These are phyloP conservation scores for Misopates orontium DNA, from an alignment of 257 asterid species.

Conservation along the genomic window DNA sequence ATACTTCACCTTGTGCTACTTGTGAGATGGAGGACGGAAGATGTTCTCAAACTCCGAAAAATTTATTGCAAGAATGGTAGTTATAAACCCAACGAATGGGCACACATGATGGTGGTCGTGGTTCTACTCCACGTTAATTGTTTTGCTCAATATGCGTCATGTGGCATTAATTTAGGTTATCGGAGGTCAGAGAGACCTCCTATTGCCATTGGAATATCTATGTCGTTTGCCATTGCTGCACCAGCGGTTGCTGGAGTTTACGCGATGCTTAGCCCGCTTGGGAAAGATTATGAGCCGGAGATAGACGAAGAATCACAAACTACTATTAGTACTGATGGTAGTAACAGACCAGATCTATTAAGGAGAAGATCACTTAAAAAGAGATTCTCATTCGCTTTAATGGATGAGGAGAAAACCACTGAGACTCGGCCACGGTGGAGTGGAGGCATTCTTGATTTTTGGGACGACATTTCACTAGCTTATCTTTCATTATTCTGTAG, in stretches of 20 bases:
- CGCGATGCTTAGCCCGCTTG: slow-evolving; percentile 76
- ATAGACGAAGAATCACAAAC: slow-evolving; percentile 64
- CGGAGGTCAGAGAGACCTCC: slow-evolving; percentile 69
- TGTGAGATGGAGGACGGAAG: slow-evolving; percentile 59
- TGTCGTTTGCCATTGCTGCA: slow-evolving; percentile 73
- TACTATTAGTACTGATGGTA: slow-evolving; percentile 37
- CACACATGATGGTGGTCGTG: slow-evolving; percentile 86
- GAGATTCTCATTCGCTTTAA: slow-evolving; percentile 59
- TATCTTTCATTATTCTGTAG: slow-evolving; percentile 81
- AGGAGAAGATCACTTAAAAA: slow-evolving; percentile 58
- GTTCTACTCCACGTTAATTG: slow-evolving; percentile 65
- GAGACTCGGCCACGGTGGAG: slow-evolving; percentile 75
- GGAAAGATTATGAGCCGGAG: slow-evolving; percentile 63
- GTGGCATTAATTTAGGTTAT: slow-evolving; percentile 80
- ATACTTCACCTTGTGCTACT: slow-evolving; percentile 66
- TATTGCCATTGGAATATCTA: slow-evolving; percentile 68
- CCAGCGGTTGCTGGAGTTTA: slow-evolving; percentile 77
- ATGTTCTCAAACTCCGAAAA: slow-evolving; percentile 63
- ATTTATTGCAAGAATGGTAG: slow-evolving; percentile 68
- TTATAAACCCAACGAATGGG: slow-evolving; percentile 84
- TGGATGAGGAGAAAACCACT: slow-evolving; percentile 40
- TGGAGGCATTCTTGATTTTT: slow-evolving; percentile 80
- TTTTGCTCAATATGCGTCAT: slow-evolving; percentile 74
- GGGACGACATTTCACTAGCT: slow-evolving; percentile 88
- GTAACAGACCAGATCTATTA: slow-evolving; percentile 35